These are phyloP conservation scores for Camellia sinensis DNA, from an alignment of 148 eudicot species.

Conservation along the genomic window DNA sequence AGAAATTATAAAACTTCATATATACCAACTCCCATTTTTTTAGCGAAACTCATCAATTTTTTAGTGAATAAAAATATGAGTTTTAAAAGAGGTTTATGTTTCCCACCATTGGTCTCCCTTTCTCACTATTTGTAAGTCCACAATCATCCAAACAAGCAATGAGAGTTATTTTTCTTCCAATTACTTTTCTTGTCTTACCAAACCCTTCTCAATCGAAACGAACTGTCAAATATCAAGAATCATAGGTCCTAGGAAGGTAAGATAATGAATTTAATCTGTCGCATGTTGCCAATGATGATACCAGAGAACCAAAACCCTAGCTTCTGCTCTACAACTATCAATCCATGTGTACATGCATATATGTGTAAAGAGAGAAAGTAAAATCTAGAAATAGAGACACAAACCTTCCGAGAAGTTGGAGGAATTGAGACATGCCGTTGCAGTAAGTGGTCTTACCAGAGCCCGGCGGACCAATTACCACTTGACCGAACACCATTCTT, in stretches of 20 bases:
- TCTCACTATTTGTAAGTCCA: too few species aligned
- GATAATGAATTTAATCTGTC: not conserved
- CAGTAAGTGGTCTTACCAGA: constrained; percentile 96
- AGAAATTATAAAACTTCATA: too few species aligned
- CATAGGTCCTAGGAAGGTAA: not conserved
- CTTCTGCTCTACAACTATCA: not conserved
- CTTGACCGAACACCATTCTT: constrained; percentile 86
- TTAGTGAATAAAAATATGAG: too few species aligned
- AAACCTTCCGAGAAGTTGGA: constrained; percentile 71
- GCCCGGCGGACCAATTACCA: constrained; percentile 97
- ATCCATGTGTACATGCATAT: not conserved
- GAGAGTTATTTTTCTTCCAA: too few species aligned
- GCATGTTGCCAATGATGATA: not conserved
- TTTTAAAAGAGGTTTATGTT: too few species aligned
- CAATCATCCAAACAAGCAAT: too few species aligned
- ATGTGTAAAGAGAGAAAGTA: not conserved
- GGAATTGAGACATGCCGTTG: constrained; percentile 96
- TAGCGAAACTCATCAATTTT: too few species aligned
- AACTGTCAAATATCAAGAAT: not conserved
- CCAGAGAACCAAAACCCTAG: not conserved
- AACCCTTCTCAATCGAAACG: too few species aligned
- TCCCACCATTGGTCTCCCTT: too few species aligned
- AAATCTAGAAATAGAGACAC: not conserved
- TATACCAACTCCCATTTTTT: too few species aligned
- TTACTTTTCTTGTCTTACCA: too few species aligned